Evolutionary conservation across 352 stramenopile genomes (phyloP), one percentile per base, ranked within the genome.

Genomic region (Phytopythium ostracodes): DNA sequence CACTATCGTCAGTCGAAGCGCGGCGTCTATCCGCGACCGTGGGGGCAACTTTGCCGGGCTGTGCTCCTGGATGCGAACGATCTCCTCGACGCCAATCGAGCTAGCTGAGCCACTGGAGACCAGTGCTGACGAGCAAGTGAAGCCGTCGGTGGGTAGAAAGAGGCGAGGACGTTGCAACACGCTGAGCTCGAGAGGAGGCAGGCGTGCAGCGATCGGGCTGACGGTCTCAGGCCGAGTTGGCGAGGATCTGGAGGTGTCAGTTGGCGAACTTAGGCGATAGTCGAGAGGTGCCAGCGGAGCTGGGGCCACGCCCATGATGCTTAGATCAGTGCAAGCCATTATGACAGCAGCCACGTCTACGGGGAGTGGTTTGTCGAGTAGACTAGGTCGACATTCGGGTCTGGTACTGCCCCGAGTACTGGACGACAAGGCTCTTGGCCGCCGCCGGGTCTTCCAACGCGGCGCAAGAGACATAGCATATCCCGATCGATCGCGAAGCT

Each of bases 51-150:
- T 66, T 4, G 43, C 42, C 9, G 60, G 50, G 14, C 64, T 71
- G 42, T 24, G 44, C 27, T 89, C 81, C 17, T 84, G 69, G 27
- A 86, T 64, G 22, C 72, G 74, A 2, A 91, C 24, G 44, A 89
- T 72, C 61, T 89, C 74, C 43, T 91, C 81, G 29, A 83, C 31
- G 4, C 43, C 57, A 15, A 62, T 27, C 8, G 31, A 15, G 17
- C 43, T 22, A 1, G 11, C 22, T 20, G 57, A 62, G 44, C 22
- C 17, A 18, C 42, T 54, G 12, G 25, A 54, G 14, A n/a, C 7
- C 24, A 25, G 12, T 2, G 10, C 33, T 18, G 7, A 3, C 47
- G 56, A 44, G 42, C 42, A 31, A 6, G 9, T 20, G 22, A 57
- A 57, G 6, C 73, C 64, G 24, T 58, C 24, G 0, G 52, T 40